These are phyloP conservation scores for Arachis monticola DNA, from an alignment of 331 rosid species.

Conservation along the genomic window DNA sequence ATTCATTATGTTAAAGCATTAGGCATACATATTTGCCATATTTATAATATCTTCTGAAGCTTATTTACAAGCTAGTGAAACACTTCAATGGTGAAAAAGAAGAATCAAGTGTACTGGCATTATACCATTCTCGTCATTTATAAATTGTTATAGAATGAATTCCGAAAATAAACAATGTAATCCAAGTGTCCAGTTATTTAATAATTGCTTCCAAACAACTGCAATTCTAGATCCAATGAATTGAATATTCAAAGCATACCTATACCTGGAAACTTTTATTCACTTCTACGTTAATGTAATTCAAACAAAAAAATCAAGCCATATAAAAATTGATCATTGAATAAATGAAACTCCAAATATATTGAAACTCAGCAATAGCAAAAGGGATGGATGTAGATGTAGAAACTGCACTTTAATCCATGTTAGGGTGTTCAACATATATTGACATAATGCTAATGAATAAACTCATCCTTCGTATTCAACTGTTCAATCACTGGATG, in stretches of 20 bases:
- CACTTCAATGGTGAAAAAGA: too few relatives aligned
- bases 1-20: neutral
- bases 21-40: too few relatives aligned
- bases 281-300: neutral
- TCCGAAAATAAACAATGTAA: neutral
- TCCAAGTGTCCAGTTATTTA: neutral
- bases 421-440: neutral
- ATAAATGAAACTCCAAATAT: neutral
- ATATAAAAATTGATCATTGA: neutral
- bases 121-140: neutral
- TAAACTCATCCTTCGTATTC: slow-evolving; percentile 9
- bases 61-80: too few relatives aligned
- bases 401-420: slow-evolving; percentile 7
- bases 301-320: neutral
- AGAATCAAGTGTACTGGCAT: too few relatives aligned
- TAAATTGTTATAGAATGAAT: neutral
- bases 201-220: neutral
- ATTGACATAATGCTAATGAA: too few relatives aligned
- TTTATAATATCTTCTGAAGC: too few relatives aligned
- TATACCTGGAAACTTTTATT: neutral
- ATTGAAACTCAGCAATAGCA: slow-evolving; percentile 18
- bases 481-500: neutral
- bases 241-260: neutral
- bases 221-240: slow-evolving; percentile 1
- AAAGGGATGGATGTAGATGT: slow-evolving; percentile 39